These are phyloP conservation scores for Apiospora rasikravindrae DNA, from an alignment of 2,329 filamentous ascomycete species.

Conservation along the genomic window DNA sequence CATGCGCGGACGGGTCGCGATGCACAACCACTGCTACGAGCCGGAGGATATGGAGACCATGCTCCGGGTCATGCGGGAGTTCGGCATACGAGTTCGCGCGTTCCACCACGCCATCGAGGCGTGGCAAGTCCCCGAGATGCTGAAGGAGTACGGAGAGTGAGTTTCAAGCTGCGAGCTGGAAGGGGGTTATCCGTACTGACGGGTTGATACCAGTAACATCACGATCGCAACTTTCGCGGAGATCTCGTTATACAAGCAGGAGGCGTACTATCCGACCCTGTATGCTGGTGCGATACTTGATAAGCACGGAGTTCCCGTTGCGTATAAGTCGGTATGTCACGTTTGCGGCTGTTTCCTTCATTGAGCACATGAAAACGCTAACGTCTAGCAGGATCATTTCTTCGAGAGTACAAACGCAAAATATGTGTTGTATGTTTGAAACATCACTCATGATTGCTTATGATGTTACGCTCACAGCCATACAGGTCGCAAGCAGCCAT, in stretches of 20 bases:
- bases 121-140: slow-evolving; percentile 46
- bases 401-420: not conserved
- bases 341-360: not conserved
- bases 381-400: not conserved
- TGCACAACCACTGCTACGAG: slow-evolving; percentile 53
- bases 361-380: not conserved
- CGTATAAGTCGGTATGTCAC: slow-evolving; percentile 46
- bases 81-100: slow-evolving; percentile 46
- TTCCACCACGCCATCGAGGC: slow-evolving; percentile 49
- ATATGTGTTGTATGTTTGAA: not conserved
- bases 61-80: slow-evolving; percentile 48
- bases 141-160: slow-evolving; percentile 44
- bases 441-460: not conserved
- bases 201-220: slow-evolving; percentile 38
- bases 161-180: slow-evolving; percentile 22
- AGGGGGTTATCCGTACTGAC: not conserved
- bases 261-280: slow-evolving; percentile 47
- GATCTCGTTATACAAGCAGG: slow-evolving; percentile 47
- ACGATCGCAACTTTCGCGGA: slow-evolving; percentile 51
- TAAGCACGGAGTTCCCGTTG: slow-evolving; percentile 46
- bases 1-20: slow-evolving; percentile 45
- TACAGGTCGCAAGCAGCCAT: slow-evolving; percentile 45
- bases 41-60: slow-evolving; percentile 50
- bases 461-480: not conserved
- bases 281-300: slow-evolving; percentile 46